These are phyloP conservation scores for Handroanthus guayacan DNA, from an alignment of 257 asterid species.

Conservation along the genomic window DNA sequence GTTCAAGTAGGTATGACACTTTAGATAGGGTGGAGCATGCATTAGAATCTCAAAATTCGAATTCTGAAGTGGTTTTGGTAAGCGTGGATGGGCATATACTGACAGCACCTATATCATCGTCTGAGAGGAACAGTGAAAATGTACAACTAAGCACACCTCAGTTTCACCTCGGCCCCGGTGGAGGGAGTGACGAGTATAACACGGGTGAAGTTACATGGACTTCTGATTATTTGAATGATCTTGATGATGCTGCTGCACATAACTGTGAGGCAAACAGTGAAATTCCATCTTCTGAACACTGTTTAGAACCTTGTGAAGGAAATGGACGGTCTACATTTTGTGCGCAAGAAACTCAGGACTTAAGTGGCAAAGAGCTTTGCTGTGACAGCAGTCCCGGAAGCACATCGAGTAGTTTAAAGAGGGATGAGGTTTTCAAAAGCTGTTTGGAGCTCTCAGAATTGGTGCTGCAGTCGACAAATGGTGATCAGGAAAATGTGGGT, in stretches of 20 bases:
- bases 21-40: conserved; percentile 54
- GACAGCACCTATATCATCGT: conserved; percentile 71
- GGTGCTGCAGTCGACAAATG: conserved; percentile 42
- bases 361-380: conserved; percentile 30
- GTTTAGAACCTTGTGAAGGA: conserved; percentile 41
- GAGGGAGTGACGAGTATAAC: conserved; percentile 46
- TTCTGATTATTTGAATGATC: conserved; percentile 44
- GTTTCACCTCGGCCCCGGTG: conserved; percentile 61
- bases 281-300: conserved; percentile 35
- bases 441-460: conserved; percentile 61
- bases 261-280: conserved; percentile 27
- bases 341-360: conserved; percentile 38
- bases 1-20: conserved; percentile 57
- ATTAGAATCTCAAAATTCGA: conserved; percentile 57
- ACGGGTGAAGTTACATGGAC: conserved; percentile 47
- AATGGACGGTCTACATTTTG: conserved; percentile 36
- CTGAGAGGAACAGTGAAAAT: conserved; percentile 52
- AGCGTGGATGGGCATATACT: conserved; percentile 76
- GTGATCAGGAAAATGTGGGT: conserved; percentile 30
- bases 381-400: conserved; percentile 30
- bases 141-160: conserved; percentile 55
- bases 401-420: conserved; percentile 41
- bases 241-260: conserved; percentile 30
- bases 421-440: conserved; percentile 62
- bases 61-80: conserved; percentile 69